Evolutionary conservation across 2,329 filamentous ascomycete species (phyloP), one percentile per base, ranked within the genome.

Genomic region (Ophiobolus disseminans): DNA sequence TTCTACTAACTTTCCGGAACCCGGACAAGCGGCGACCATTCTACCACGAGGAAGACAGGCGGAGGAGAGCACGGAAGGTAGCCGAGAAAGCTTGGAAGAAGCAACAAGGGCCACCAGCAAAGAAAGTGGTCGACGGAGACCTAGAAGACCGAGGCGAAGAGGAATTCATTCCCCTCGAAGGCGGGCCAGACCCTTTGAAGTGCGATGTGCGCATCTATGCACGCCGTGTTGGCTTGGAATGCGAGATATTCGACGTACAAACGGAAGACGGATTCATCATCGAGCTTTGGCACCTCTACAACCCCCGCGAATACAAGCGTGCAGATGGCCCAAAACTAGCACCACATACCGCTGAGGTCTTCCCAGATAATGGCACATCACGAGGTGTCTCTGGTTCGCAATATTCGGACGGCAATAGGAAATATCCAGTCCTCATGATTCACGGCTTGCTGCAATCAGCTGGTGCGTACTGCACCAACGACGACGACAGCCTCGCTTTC

Each of bases 231-330:
- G 93, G 93, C 0, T 80, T 97, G 1, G 91, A 97, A 53, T 84
- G 91, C 19, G 92, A 97, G 66, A 82, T 83, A 8, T 90, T 91
- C 63, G 80, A 89, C 40, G 91, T 97, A 0, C 88, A 96, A 71
- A 97, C 93, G 0, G 92, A 97, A 69, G 93, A 97, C 64, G 92
- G 92, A 1, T 97, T 96, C 68, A 84, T 97, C 36, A 88, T 97
- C 53, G 85, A 89, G 17, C 79, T 97, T 1, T 96, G 90, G 87
- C 93, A 97, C 70, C 80, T 97, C 20, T 96, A 90, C 69, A 88
- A 96, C 55, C 93, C 93, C 0, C 82, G 81, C 39, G 88, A 93
- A 50, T 87, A 91, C 65, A 78, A 76, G 0, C 79, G 80, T 1
- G 71, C 81, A 4, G 64, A 77, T 0, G 69, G 78, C 1, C 72